Percentiles rank a stretch among this genome's conserved stretches.
phyloP scores from a whole-genome alignment of 768 basidiomycete genomes.

The Favolaschia claudopus region DNA sequence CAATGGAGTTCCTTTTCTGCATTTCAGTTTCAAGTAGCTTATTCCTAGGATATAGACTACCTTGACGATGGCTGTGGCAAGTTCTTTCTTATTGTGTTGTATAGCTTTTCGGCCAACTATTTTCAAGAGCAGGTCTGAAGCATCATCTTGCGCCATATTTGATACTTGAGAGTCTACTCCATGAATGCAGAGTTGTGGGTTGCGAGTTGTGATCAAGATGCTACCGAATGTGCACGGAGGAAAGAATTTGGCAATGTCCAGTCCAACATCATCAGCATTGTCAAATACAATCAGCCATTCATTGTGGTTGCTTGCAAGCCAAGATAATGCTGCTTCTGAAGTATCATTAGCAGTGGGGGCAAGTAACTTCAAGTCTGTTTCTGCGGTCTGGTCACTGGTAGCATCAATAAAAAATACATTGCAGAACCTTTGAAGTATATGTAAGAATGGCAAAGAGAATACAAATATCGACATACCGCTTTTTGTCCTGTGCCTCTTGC shows the following conservation, averaged over 20 bases:
- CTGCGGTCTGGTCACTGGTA: too few relatives aligned
- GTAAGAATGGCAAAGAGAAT: too few relatives aligned
- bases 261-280: not conserved
- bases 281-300: too few relatives aligned
- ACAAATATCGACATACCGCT: too few relatives aligned
- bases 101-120: not conserved
- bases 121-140: not conserved
- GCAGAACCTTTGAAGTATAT: too few relatives aligned
- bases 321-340: too few relatives aligned
- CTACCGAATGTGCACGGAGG: constrained; percentile 11
- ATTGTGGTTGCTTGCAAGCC: too few relatives aligned
- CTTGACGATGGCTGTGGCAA: not conserved
- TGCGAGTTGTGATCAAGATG: constrained; percentile 16
- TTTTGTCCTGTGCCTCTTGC: too few relatives aligned
- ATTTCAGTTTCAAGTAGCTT: not conserved
- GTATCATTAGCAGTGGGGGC: too few relatives aligned
- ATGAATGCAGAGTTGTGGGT: not conserved
- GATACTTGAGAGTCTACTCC: not conserved
- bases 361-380: too few relatives aligned
- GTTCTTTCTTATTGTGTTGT: not conserved
- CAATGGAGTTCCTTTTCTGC: not conserved
- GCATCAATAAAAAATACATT: too few relatives aligned
- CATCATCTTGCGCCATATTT: too few relatives aligned
- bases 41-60: not conserved
- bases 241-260: not conserved